phyloP scores from a whole-genome alignment of 2,329 filamentous ascomycete genomes.

The Dichotomopilus funicola region DNA sequence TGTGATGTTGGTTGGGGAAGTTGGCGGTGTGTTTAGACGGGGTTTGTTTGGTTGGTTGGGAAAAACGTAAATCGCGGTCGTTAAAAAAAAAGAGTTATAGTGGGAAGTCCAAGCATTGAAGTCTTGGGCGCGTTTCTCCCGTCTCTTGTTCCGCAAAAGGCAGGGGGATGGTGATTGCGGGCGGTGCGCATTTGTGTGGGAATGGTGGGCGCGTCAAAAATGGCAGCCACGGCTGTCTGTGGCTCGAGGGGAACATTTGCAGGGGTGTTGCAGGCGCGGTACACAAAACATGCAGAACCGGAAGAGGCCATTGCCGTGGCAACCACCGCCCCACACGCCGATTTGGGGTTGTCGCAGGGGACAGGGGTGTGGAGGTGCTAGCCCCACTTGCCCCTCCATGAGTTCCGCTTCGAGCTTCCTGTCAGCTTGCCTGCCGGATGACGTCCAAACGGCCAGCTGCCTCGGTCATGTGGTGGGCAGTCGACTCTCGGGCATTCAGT shows the following conservation, averaged over 20 bases:
- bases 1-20: constrained; percentile 7
- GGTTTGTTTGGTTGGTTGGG: background rate
- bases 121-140: background rate
- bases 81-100: background rate
- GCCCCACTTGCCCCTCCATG: constrained; percentile 2
- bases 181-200: background rate
- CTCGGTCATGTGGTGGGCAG: background rate
- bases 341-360: background rate
- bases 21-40: background rate
- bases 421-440: constrained; percentile 15
- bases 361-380: background rate
- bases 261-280: constrained; percentile 11
- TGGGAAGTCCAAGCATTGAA: background rate
- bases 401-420: no score
- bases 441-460: constrained; percentile 12
- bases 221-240: background rate
- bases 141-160: background rate
- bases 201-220: constrained; percentile 8
- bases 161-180: constrained; percentile 4
- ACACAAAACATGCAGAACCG: constrained; percentile 9
- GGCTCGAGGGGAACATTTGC: constrained; percentile 3
- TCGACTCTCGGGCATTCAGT: no score
- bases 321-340: constrained; percentile 10
- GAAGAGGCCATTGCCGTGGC: constrained; percentile 11
- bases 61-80: background rate